Conservation (phyloP, 108 stramenopile genomes). For the Discostella stelligeroides region DNA sequence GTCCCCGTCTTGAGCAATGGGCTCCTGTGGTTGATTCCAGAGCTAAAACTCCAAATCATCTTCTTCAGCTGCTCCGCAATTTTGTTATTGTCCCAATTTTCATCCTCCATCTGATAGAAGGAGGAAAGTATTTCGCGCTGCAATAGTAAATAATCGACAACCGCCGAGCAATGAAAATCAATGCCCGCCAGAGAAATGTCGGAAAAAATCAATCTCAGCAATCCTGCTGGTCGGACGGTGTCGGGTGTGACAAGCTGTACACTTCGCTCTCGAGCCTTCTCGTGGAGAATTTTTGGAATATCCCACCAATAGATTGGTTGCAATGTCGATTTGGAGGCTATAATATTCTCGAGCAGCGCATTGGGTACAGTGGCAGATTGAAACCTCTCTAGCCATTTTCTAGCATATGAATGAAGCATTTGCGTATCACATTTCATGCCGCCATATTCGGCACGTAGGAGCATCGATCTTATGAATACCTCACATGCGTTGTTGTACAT, state of each 20-base stretch:
- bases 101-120: slow-evolving; percentile 10
- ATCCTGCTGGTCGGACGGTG: slow-evolving; percentile 14
- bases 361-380: slow-evolving; percentile 7
- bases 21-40: slow-evolving; percentile 71
- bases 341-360: not conserved
- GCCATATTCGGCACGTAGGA: slow-evolving; percentile 75
- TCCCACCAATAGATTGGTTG: slow-evolving; percentile 43
- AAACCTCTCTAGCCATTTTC: slow-evolving; percentile 65
- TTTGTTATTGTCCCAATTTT: slow-evolving; percentile 14
- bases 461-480: slow-evolving; percentile 61
- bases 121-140: slow-evolving; percentile 5
- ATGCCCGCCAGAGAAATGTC: slow-evolving; percentile 71
- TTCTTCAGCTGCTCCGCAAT: slow-evolving; percentile 55
- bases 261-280: slow-evolving; percentile 31
- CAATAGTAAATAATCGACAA: slow-evolving; percentile 59
- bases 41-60: slow-evolving; percentile 78
- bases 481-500: slow-evolving; percentile 18
- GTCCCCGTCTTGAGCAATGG: slow-evolving; percentile 23
- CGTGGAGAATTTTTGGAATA: slow-evolving; percentile 49
- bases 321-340: slow-evolving; percentile 3
- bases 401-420: slow-evolving; percentile 67
- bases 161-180: slow-evolving; percentile 86
- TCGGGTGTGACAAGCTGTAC: slow-evolving; percentile 25
- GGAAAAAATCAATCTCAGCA: slow-evolving; percentile 38
- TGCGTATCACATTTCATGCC: slow-evolving; percentile 79